Percentiles rank a stretch among this genome's conserved stretches.
Conservation (phyloP, 208 protist species). For the Leishmania guyanensis region DNA sequence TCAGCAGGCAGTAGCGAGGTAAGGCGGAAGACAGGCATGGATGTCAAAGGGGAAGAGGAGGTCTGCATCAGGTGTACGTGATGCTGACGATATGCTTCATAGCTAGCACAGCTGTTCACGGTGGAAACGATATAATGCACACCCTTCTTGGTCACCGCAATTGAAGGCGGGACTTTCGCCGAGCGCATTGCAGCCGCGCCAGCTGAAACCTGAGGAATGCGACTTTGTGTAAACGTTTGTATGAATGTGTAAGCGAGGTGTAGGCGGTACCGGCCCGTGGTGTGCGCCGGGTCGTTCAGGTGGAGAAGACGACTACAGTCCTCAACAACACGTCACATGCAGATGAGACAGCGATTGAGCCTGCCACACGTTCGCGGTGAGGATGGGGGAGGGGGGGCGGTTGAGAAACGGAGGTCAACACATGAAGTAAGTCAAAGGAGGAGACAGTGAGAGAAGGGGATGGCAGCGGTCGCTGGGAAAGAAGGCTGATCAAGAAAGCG, state of each 20-base stretch:
- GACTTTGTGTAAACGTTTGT: background rate
- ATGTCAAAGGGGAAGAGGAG: background rate
- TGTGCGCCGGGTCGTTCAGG: background rate
- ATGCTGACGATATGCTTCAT: conserved; percentile 21
- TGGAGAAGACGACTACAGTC: background rate
- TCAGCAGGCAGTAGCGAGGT: conserved; percentile 47
- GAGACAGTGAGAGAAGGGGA: background rate
- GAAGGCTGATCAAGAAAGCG: background rate
- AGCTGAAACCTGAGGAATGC: background rate
- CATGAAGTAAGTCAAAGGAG: background rate
- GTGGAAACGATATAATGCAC: conserved; percentile 59
- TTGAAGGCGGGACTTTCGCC: conserved; percentile 35
- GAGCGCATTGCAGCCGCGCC: conserved; percentile 38
- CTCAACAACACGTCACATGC: background rate
- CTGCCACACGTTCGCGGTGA: background rate
- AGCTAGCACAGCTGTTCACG: conserved; percentile 45
- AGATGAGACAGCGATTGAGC: background rate
- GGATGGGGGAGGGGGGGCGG: background rate
- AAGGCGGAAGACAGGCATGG: conserved; percentile 41
- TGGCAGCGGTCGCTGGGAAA: background rate
- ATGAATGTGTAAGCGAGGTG: background rate
- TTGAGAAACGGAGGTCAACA: background rate
- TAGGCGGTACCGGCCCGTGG: background rate
- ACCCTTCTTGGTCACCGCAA: conserved; percentile 35
- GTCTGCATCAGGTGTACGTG: background rate